phyloP scores from a whole-genome alignment of 2,329 filamentous ascomycete genomes.

The Phialophora verrucosa region DNA sequence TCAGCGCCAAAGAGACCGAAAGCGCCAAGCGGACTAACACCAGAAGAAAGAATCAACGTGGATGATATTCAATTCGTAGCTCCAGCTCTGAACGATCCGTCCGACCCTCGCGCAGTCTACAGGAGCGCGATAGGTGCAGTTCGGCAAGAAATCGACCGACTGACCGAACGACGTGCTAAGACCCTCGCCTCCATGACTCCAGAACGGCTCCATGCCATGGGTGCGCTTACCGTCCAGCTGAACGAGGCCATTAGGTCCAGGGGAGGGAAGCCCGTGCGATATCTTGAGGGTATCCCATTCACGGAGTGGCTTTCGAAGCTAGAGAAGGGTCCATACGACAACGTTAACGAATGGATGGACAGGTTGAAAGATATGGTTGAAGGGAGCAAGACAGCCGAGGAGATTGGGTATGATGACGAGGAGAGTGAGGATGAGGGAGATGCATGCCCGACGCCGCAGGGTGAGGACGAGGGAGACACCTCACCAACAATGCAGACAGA shows the following conservation, averaged over 20 bases:
- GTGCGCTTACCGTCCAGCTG: conserved; percentile 4
- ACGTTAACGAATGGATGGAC: conserved; percentile 4
- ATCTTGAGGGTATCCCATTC: conserved; percentile 20
- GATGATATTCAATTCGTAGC: neutral
- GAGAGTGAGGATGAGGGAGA: conserved; percentile 24
- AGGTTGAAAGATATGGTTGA: conserved; percentile 19
- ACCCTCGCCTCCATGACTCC: neutral
- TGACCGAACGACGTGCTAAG: neutral
- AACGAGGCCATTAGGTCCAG: neutral
- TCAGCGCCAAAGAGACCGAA: neutral
- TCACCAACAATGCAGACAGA: neutral
- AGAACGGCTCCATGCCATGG: conserved; percentile 5
- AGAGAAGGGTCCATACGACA: neutral
- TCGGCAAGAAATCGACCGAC: neutral
- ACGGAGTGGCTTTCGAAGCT: conserved; percentile 12
- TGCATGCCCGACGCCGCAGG: conserved; percentile 20
- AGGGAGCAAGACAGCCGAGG: conserved; percentile 11
- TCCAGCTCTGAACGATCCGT: no score
- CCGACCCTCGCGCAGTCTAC: neutral
- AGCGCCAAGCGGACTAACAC: neutral
- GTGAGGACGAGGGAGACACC: conserved; percentile 10
- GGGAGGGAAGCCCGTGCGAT: conserved; percentile 20
- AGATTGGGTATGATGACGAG: conserved; percentile 29
- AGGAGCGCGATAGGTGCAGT: neutral
- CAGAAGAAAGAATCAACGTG: neutral